phyloP scores from a whole-genome alignment of 345 rosid species.

The Lepidium africanum region DNA sequence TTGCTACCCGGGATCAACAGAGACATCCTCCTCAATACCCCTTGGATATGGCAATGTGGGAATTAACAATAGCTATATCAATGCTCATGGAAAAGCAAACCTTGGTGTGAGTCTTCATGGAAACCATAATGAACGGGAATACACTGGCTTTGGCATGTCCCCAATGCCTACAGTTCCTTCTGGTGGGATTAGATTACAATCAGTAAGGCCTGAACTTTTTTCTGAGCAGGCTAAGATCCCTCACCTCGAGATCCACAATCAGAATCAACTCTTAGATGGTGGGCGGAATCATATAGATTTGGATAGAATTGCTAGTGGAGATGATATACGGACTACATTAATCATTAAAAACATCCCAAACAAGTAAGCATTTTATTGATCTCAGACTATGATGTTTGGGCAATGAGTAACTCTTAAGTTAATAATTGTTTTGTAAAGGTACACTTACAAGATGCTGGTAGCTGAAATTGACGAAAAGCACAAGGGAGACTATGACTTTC shows the following conservation, averaged over 20 bases:
- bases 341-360: constrained; percentile 96
- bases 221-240: constrained; percentile 41
- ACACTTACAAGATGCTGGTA: constrained; percentile 93
- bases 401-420: neutral
- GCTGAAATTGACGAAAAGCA: constrained; percentile 92
- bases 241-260: constrained; percentile 37
- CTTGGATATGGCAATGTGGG: constrained; percentile 44
- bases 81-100: constrained; percentile 33
- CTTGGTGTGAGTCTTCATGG: constrained; percentile 38
- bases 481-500: constrained; percentile 76
- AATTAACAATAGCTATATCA: constrained; percentile 38
- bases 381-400: neutral
- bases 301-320: constrained; percentile 62
- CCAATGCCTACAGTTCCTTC: constrained; percentile 40
- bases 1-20: constrained; percentile 47
- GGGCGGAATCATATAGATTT: constrained; percentile 73
- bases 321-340: constrained; percentile 76
- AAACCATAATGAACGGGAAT: constrained; percentile 42
- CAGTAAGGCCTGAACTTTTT: constrained; percentile 40
- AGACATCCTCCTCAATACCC: constrained; percentile 43
- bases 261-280: constrained; percentile 48
- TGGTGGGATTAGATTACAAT: constrained; percentile 41
- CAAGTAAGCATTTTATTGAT: constrained; percentile 46
- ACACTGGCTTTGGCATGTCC: constrained; percentile 50
- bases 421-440: constrained; percentile 40